A percentile compares a stretch with the other conserved stretches of the same genome.
Evolutionary conservation across 208 protist species (phyloP).

Genomic region (Novymonas esmeraldas): DNA sequence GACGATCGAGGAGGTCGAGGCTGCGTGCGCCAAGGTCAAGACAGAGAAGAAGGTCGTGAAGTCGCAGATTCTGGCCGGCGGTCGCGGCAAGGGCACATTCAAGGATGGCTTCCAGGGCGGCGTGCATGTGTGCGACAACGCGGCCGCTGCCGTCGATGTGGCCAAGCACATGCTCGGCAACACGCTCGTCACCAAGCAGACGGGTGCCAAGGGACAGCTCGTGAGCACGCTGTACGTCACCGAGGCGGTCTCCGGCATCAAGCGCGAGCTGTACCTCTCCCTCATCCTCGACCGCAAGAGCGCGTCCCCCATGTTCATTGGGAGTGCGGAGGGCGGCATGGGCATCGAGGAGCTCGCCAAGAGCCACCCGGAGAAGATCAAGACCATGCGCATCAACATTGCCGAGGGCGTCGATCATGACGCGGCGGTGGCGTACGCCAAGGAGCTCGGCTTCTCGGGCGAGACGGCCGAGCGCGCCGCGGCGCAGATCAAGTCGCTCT

Average conservation of each 20-base stretch:
- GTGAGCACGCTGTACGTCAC: constrained; percentile 93
- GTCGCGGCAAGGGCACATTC: constrained; percentile 98
- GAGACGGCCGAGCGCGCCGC: constrained; percentile 81
- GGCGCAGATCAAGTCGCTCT: constrained; percentile 95
- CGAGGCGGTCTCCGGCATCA: constrained; percentile 90
- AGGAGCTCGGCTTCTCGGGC: constrained; percentile 91
- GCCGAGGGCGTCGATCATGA: constrained; percentile 92
- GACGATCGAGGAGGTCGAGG: constrained; percentile 89
- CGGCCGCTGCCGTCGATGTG: constrained; percentile 86
- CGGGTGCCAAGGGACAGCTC: constrained; percentile 92
- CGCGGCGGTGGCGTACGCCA: constrained; percentile 79
- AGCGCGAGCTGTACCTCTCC: constrained; percentile 98
- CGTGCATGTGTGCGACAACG: constrained; percentile 88
- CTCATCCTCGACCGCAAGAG: constrained; percentile 97
- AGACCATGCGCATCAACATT: constrained; percentile 94
- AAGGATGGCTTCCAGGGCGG: constrained; percentile 96
- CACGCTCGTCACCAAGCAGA: constrained; percentile 99
- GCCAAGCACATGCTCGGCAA: constrained; percentile 98
- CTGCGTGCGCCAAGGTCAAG: constrained; percentile 87
- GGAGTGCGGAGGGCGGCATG: constrained; percentile 96
- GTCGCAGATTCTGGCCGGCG: constrained; percentile 99
- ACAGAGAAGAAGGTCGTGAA: constrained; percentile 97
- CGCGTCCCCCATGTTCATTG: constrained; percentile 93
- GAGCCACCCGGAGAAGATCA: constrained; percentile 95
- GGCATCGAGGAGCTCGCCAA: constrained; percentile 98